Percentiles rank a stretch among this genome's conserved stretches.
Conservation (phyloP, 177 flowering plant species). For the Vitis hybrid region DNA sequence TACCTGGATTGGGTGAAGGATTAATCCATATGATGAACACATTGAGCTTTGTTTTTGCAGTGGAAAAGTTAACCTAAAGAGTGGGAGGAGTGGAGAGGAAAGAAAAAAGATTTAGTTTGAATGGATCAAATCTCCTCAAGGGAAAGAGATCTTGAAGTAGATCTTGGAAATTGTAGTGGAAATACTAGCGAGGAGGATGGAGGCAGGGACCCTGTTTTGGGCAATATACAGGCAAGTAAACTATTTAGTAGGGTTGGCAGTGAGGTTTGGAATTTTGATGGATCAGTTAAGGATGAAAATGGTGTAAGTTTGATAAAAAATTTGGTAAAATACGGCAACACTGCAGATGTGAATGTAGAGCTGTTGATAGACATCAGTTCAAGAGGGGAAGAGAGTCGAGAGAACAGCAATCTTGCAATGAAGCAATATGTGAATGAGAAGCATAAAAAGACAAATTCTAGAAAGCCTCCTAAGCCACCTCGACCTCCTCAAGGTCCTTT, state of each 20-base stretch:
- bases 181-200: constrained; percentile 33
- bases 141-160: constrained; percentile 27
- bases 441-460: constrained; percentile 22
- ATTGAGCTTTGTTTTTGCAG: no score
- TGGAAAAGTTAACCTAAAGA: no score
- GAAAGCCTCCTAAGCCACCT: constrained; percentile 50
- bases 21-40: no score
- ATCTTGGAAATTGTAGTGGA: constrained; percentile 36
- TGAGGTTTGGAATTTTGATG: constrained; percentile 18
- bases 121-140: constrained; percentile 22
- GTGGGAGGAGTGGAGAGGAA: no score
- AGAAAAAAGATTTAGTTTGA: no score
- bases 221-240: constrained; percentile 10
- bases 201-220: constrained; percentile 6
- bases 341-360: constrained; percentile 15
- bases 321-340: constrained; percentile 12
- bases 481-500: constrained; percentile 55
- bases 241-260: constrained; percentile 4
- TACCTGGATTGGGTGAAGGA: no score
- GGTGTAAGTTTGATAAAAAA: constrained; percentile 3
- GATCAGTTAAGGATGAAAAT: constrained; percentile 6
- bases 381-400: constrained; percentile 19
- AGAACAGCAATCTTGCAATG: constrained; percentile 9
- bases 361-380: constrained; percentile 17
- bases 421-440: constrained; percentile 25